Percentiles rank a stretch among this genome's conserved stretches.
phyloP scores from a whole-genome alignment of 2,329 filamentous ascomycete species.

The Epichloe bromicola region DNA sequence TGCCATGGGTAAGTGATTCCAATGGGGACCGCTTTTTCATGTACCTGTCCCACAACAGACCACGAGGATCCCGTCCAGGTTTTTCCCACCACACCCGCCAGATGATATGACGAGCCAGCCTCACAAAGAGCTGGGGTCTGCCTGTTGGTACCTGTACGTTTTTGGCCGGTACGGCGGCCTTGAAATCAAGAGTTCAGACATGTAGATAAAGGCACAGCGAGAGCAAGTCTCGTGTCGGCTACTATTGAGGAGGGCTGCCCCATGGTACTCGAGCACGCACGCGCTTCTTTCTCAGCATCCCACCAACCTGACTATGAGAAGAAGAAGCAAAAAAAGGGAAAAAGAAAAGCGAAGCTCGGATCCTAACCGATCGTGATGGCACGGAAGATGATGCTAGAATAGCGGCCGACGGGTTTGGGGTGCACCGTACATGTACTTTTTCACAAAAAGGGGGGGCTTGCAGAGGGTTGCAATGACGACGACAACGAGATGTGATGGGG shows the following conservation, averaged over 20 bases:
- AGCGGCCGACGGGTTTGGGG: background rate
- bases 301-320: background rate
- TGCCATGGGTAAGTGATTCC: background rate
- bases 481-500: background rate
- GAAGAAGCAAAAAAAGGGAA: background rate
- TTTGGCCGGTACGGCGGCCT: too few relatives aligned
- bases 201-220: too few relatives aligned
- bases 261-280: too few relatives aligned
- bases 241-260: too few relatives aligned
- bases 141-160: too few relatives aligned
- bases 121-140: too few relatives aligned
- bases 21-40: background rate
- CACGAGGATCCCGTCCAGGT: slow-evolving; percentile 2
- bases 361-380: slow-evolving; percentile 2
- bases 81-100: background rate
- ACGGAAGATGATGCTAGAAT: background rate
- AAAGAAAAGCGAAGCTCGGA: background rate
- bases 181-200: too few relatives aligned
- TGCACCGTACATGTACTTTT: background rate
- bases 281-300: too few relatives aligned
- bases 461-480: background rate
- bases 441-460: background rate
- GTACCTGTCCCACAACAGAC: slow-evolving; percentile 1
- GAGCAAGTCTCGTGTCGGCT: too few relatives aligned
- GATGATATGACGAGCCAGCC: too few relatives aligned